Percentiles rank a stretch among this genome's conserved stretches.
phyloP scores from a whole-genome alignment of 148 eudicot species.

The Rhododendron henanense region DNA sequence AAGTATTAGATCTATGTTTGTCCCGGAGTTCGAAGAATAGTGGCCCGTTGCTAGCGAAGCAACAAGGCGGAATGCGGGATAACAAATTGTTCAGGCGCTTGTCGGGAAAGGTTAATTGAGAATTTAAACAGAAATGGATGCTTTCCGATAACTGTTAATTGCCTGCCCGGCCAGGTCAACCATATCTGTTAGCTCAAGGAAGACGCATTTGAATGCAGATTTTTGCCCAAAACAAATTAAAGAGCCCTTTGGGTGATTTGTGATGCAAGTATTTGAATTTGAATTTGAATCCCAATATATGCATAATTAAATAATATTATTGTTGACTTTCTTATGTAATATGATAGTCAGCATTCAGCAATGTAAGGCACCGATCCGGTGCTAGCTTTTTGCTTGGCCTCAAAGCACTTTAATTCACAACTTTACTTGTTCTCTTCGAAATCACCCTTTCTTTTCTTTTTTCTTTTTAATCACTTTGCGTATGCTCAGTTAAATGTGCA shows the following conservation, averaged over 20 bases:
- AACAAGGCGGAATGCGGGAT: too few species aligned
- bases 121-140: too few species aligned
- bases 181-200: background rate
- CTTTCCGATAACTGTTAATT: too few species aligned
- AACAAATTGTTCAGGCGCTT: too few species aligned
- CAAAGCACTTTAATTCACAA: background rate
- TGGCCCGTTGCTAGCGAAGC: too few species aligned
- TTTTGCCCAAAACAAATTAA: background rate
- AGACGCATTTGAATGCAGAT: background rate
- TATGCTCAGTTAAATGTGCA: background rate
- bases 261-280: background rate
- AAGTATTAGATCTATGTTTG: too few species aligned
- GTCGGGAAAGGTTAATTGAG: too few species aligned
- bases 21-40: too few species aligned
- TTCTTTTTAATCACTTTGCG: slow-evolving; percentile 13
- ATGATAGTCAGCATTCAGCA: background rate
- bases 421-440: slow-evolving; percentile 9
- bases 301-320: background rate
- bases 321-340: background rate
- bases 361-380: background rate
- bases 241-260: background rate
- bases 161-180: background rate
- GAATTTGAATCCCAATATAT: background rate
- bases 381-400: slow-evolving; percentile 5
- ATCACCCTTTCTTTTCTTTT: background rate